Percentiles rank a stretch among this genome's conserved stretches.
phyloP scores from a whole-genome alignment of 2,329 filamentous ascomycete genomes.

The Monosporascus ibericus region DNA sequence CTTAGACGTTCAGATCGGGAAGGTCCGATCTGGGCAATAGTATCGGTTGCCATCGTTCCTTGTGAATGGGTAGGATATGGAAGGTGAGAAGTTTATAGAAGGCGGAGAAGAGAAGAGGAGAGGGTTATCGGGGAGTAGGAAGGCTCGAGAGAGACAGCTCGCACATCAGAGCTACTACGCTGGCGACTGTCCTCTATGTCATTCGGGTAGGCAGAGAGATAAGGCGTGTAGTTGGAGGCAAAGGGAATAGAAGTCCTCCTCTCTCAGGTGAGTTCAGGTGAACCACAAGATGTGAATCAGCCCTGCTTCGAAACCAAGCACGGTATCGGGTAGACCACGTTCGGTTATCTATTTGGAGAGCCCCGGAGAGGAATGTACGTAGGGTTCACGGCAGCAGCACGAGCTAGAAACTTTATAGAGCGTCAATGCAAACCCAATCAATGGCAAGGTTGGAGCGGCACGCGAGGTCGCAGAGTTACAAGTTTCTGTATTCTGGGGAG shows the following conservation, averaged over 20 bases:
- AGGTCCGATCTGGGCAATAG: slow-evolving; percentile 15
- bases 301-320: neutral
- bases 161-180: slow-evolving; percentile 11
- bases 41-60: slow-evolving; percentile 21
- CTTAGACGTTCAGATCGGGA: slow-evolving; percentile 23
- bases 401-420: neutral
- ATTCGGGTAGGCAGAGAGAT: neutral
- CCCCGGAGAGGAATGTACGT: neutral
- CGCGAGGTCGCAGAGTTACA: neutral
- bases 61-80: too few species aligned
- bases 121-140: slow-evolving; percentile 4
- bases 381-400: neutral
- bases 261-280: too few species aligned
- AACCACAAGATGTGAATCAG: neutral
- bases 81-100: neutral
- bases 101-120: slow-evolving; percentile 1
- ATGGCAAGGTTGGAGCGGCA: neutral
- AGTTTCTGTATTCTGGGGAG: neutral
- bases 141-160: slow-evolving; percentile 11
- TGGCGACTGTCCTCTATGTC: neutral
- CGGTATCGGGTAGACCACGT: neutral
- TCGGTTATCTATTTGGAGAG: too few species aligned
- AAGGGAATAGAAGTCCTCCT: neutral
- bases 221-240: neutral
- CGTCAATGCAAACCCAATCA: neutral